Evolutionary conservation across 169 alveolate species (phyloP).

Genomic region (Cyclospora cayetanensis): DNA sequence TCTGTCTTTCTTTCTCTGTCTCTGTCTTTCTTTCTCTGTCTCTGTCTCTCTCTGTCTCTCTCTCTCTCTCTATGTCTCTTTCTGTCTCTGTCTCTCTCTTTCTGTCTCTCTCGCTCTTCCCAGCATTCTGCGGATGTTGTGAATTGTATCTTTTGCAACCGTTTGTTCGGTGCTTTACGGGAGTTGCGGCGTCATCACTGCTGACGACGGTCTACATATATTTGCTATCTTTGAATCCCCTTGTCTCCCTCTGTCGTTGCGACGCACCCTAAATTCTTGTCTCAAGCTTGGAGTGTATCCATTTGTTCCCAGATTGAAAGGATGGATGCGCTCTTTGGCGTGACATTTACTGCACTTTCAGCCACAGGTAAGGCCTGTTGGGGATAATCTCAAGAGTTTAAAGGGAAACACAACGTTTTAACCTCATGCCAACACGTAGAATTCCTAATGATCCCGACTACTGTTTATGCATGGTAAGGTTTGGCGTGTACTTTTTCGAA

Average conservation of each 20-base stretch:
- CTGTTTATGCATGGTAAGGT: background rate
- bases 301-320: slow-evolving; percentile 74
- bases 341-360: slow-evolving; percentile 79
- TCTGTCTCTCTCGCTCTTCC: background rate
- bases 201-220: background rate
- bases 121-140: background rate
- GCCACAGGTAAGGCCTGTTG: slow-evolving; percentile 72
- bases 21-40: background rate
- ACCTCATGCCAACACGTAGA: too few relatives aligned
- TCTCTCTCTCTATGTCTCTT: background rate
- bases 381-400: too few relatives aligned
- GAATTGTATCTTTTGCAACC: background rate
- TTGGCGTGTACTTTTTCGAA: background rate
- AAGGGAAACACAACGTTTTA: too few relatives aligned
- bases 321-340: slow-evolving; percentile 80
- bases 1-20: background rate
- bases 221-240: background rate
- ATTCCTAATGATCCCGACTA: too few relatives aligned
- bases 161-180: background rate
- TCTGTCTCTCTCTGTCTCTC: background rate
- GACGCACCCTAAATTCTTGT: background rate
- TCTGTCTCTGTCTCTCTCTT: background rate
- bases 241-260: background rate
- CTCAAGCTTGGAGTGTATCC: background rate
- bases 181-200: background rate